Evolutionary conservation across 768 basidiomycete species (phyloP).

Genomic region (Xerocomus potaroensis): DNA sequence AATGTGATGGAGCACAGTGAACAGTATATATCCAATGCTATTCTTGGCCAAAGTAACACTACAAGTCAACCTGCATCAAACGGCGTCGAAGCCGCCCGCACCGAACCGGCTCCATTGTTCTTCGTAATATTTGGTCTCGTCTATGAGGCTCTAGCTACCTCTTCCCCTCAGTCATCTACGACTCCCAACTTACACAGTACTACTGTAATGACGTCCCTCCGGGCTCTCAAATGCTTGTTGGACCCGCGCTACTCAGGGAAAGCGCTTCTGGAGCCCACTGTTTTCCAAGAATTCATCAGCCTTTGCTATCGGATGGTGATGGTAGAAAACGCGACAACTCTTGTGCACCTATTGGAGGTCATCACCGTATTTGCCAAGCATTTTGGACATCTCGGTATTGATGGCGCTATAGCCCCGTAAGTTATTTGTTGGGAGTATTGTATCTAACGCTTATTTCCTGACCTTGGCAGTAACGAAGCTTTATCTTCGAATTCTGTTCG

Average conservation of each 20-base stretch:
- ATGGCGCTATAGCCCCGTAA: slow-evolving; percentile 20
- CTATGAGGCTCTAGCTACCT: slow-evolving; percentile 76
- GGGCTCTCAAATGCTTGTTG: slow-evolving; percentile 78
- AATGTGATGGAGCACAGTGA: slow-evolving; percentile 71
- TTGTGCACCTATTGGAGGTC: slow-evolving; percentile 68
- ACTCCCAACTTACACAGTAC: slow-evolving; percentile 39
- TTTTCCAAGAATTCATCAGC: slow-evolving; percentile 88
- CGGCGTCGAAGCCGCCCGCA: slow-evolving; percentile 24
- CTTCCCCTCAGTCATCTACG: slow-evolving; percentile 56
- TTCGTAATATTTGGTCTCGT: slow-evolving; percentile 91
- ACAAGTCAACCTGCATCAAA: slow-evolving; percentile 17
- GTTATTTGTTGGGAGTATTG: not conserved
- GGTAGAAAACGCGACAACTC: slow-evolving; percentile 72
- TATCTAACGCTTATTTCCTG: not conserved
- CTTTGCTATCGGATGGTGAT: slow-evolving; percentile 88
- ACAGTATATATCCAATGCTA: slow-evolving; percentile 65
- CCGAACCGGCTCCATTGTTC: slow-evolving; percentile 78
- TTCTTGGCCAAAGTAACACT: slow-evolving; percentile 58
- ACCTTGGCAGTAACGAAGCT: slow-evolving; percentile 27
- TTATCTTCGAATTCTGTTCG: slow-evolving; percentile 32
- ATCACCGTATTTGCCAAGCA: slow-evolving; percentile 52
- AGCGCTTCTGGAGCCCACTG: slow-evolving; percentile 72
- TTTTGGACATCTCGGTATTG: slow-evolving; percentile 29
- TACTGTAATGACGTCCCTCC: slow-evolving; percentile 59
- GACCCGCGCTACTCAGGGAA: slow-evolving; percentile 75